Evolutionary conservation across 2,329 filamentous ascomycete species (phyloP).

Genomic region (Epichloe baconii): DNA sequence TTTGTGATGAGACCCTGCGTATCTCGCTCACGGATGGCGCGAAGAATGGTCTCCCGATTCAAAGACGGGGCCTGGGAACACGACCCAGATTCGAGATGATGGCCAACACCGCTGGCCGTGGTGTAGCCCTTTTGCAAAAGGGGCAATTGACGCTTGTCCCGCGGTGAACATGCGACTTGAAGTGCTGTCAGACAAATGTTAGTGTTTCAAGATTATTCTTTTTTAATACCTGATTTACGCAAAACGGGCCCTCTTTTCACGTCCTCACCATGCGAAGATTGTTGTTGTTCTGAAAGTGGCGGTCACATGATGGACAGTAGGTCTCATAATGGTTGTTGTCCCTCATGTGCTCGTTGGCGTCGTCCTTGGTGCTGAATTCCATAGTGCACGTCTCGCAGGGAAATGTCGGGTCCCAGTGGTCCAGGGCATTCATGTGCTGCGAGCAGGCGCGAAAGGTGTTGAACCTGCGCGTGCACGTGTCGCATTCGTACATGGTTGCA

Average conservation of each 20-base stretch:
- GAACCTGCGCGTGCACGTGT: neutral
- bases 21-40: slow-evolving; percentile 32
- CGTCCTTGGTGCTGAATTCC: slow-evolving; percentile 13
- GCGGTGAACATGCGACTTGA: slow-evolving; percentile 37
- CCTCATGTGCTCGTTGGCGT: slow-evolving; percentile 6
- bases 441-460: neutral
- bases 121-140: slow-evolving; percentile 35
- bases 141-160: slow-evolving; percentile 34
- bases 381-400: slow-evolving; percentile 12
- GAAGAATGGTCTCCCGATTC: slow-evolving; percentile 34
- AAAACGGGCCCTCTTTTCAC: neutral
- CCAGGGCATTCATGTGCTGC: slow-evolving; percentile 8
- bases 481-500: slow-evolving; percentile 2
- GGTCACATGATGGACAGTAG: slow-evolving; percentile 22
- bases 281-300: slow-evolving; percentile 18
- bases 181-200: slow-evolving; percentile 29
- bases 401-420: slow-evolving; percentile 13
- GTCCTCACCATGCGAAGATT: slow-evolving; percentile 19
- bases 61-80: slow-evolving; percentile 32
- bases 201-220: neutral
- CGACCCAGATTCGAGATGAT: slow-evolving; percentile 41
- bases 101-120: slow-evolving; percentile 36
- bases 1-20: slow-evolving; percentile 34
- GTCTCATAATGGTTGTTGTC: slow-evolving; percentile 19
- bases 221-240: neutral